Conservation (phyloP, 768 basidiomycete genomes). For the Russula earlei region DNA sequence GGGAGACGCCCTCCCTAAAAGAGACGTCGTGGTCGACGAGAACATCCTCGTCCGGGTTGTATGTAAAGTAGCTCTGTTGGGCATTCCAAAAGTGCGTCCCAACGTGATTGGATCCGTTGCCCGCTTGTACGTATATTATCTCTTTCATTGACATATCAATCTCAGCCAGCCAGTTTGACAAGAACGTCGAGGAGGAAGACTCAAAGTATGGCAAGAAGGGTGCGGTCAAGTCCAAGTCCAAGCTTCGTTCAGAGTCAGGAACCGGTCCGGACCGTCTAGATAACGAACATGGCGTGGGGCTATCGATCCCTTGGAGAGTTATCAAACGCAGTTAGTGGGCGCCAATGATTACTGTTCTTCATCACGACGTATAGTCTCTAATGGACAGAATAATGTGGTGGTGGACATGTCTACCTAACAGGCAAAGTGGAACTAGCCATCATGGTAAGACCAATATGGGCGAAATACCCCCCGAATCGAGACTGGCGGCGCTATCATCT, state of each 20-base stretch:
- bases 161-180: too few species aligned
- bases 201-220: background rate
- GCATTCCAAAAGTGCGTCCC: slow-evolving; percentile 81
- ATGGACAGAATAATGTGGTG: too few species aligned
- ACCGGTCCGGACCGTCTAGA: too few species aligned
- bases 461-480: background rate
- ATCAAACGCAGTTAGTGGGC: too few species aligned
- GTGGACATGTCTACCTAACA: background rate
- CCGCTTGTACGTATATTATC: slow-evolving; percentile 72
- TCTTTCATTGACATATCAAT: slow-evolving; percentile 46
- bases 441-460: slow-evolving; percentile 16
- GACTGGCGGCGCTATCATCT: background rate
- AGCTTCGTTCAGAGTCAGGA: too few species aligned
- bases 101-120: slow-evolving; percentile 52
- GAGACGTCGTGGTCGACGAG: slow-evolving; percentile 47
- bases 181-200: too few species aligned
- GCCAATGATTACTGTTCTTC: too few species aligned
- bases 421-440: background rate
- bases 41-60: slow-evolving; percentile 28
- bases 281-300: too few species aligned
- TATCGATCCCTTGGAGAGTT: too few species aligned
- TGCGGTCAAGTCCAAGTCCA: too few species aligned
- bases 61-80: slow-evolving; percentile 59
- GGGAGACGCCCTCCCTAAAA: slow-evolving; percentile 51
- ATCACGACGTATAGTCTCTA: too few species aligned